Percentiles rank a stretch among this genome's conserved stretches.
These are phyloP conservation scores for Colletotrichum sidae DNA, from an alignment of 2,329 filamentous ascomycete genomes.

Conservation along the genomic window DNA sequence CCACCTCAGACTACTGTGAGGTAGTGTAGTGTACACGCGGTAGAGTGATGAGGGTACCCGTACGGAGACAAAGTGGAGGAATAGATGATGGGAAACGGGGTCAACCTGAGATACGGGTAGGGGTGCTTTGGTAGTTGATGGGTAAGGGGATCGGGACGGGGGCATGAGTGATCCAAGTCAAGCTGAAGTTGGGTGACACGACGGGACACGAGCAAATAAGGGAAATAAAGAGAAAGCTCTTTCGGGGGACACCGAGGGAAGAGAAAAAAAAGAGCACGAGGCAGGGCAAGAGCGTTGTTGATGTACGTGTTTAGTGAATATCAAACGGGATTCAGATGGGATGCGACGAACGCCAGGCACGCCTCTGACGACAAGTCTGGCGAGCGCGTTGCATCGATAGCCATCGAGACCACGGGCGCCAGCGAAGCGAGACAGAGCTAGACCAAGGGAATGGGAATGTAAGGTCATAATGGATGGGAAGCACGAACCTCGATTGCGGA, in stretches of 20 bases:
- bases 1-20: background rate
- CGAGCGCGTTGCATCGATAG: slow-evolving; percentile 6
- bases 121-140: slow-evolving; percentile 5
- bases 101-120: slow-evolving; percentile 2
- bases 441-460: slow-evolving; percentile 20
- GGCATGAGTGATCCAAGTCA: slow-evolving; percentile 23
- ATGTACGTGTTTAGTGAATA: background rate
- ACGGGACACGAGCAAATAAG: background rate
- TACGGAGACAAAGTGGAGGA: slow-evolving; percentile 1
- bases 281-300: background rate
- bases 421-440: slow-evolving; percentile 11
- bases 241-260: background rate
- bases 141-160: slow-evolving; percentile 1
- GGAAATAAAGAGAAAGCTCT: background rate
- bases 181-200: slow-evolving; percentile 13
- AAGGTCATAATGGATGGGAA: slow-evolving; percentile 16
- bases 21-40: too few relatives aligned
- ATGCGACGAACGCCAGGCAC: slow-evolving; percentile 13
- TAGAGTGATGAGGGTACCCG: too few relatives aligned
- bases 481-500: slow-evolving; percentile 37
- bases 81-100: slow-evolving; percentile 3
- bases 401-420: background rate
- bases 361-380: slow-evolving; percentile 22
- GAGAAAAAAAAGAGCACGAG: background rate
- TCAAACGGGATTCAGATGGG: slow-evolving; percentile 7